Evolutionary conservation across 129 eudicot genomes (phyloP).

Genomic region (Smallanthus sonchifolius): DNA sequence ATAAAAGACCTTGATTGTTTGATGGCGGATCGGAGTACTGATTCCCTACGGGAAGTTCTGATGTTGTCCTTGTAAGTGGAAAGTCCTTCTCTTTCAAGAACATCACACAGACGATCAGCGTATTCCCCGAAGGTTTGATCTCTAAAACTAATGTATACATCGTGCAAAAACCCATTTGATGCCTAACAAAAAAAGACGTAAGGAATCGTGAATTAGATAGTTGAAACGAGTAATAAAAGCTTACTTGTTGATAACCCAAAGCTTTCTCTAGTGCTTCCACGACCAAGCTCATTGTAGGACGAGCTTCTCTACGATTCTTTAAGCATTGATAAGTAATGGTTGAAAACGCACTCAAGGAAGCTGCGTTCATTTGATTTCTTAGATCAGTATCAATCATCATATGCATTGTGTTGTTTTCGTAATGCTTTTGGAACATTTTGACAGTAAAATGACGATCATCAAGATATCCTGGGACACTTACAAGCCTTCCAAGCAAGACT

Average conservation of each 20-base stretch:
- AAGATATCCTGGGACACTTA: background rate
- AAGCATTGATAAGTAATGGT: conserved; percentile 3
- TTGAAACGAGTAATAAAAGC: background rate
- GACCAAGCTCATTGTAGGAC: conserved; percentile 7
- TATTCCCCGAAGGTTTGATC: background rate
- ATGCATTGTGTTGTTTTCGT: background rate
- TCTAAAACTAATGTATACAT: background rate
- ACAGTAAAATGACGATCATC: background rate
- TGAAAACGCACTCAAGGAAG: background rate
- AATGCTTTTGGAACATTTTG: background rate
- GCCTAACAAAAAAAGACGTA: background rate
- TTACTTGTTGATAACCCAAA: background rate
- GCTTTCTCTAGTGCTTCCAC: conserved; percentile 10
- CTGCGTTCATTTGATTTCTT: background rate
- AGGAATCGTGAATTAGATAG: too few species aligned
- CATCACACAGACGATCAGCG: background rate
- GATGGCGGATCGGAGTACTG: background rate
- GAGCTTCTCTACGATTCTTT: background rate
- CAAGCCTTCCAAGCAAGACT: background rate
- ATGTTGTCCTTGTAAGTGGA: background rate
- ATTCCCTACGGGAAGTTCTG: background rate
- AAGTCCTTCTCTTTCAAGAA: background rate
- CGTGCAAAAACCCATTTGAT: background rate
- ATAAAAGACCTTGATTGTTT: background rate
- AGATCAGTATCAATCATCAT: background rate